Evolutionary conservation across 768 basidiomycete genomes (phyloP).

Genomic region (Rhodotorula kratochvilovae): DNA sequence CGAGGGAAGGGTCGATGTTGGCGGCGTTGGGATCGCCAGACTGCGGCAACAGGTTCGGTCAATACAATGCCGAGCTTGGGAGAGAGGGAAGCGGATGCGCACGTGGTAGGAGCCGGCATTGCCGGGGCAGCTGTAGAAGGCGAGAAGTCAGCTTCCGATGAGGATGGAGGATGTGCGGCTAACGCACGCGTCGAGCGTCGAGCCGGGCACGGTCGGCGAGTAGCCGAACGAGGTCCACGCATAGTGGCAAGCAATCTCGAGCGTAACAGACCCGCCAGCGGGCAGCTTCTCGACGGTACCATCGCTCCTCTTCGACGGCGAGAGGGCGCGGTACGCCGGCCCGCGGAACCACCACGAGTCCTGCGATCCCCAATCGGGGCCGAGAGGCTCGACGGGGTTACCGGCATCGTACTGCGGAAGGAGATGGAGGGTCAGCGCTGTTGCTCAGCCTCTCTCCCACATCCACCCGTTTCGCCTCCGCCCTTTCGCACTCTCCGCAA

Average conservation of each 20-base stretch:
- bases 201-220: slow-evolving; percentile 6
- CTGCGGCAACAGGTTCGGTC: not conserved
- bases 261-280: slow-evolving; percentile 25
- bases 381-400: not conserved
- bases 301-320: not conserved
- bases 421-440: no score
- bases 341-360: slow-evolving; percentile 38
- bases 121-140: not conserved
- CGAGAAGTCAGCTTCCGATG: not conserved
- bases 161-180: no score
- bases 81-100: not conserved
- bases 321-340: slow-evolving; percentile 6
- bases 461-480: no score
- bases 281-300: slow-evolving; percentile 6
- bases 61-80: no score
- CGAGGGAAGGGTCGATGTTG: slow-evolving; percentile 22
- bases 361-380: not conserved
- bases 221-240: slow-evolving; percentile 18
- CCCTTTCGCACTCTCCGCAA: no score
- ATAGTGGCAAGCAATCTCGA: slow-evolving; percentile 19
- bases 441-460: no score
- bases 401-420: not conserved
- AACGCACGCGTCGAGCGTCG: slow-evolving; percentile 15
- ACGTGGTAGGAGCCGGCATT: slow-evolving; percentile 17
- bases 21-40: slow-evolving; percentile 20